Evolutionary conservation across 768 basidiomycete species (phyloP).

Genomic region (Serendipita indica): DNA sequence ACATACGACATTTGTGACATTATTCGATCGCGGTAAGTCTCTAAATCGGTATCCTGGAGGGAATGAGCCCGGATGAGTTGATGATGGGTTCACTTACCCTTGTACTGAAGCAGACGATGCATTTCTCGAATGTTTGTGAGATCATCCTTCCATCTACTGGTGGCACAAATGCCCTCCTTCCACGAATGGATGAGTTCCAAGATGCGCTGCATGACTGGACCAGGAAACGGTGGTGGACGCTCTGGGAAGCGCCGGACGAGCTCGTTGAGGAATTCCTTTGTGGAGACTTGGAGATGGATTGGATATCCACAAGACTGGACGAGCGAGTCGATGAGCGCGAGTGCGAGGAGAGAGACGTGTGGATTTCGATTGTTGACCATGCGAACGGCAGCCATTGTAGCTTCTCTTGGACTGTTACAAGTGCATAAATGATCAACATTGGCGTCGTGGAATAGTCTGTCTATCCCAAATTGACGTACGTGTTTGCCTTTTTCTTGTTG

Average conservation of each 20-base stretch:
- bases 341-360: slow-evolving; percentile 74
- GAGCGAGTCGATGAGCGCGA: slow-evolving; percentile 78
- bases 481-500: slow-evolving; percentile 92
- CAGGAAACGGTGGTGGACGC: slow-evolving; percentile 87
- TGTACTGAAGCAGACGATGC: slow-evolving; percentile 87
- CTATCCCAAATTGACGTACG: slow-evolving; percentile 34
- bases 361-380: slow-evolving; percentile 87
- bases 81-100: slow-evolving; percentile 51
- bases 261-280: slow-evolving; percentile 97
- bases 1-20: slow-evolving; percentile 12
- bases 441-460: slow-evolving; percentile 10
- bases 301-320: slow-evolving; percentile 95
- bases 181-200: slow-evolving; percentile 84
- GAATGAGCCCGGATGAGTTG: not conserved
- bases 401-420: slow-evolving; percentile 80
- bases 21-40: slow-evolving; percentile 14
- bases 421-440: not conserved
- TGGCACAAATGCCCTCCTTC: slow-evolving; percentile 84
- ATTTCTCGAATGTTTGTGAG: slow-evolving; percentile 95
- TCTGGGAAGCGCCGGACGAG: slow-evolving; percentile 96
- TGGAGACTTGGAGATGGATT: slow-evolving; percentile 89
- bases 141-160: slow-evolving; percentile 90
- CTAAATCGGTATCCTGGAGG: slow-evolving; percentile 19
- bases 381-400: slow-evolving; percentile 68
- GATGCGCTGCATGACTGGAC: slow-evolving; percentile 88